Percentiles rank a stretch among this genome's conserved stretches.
phyloP scores from a whole-genome alignment of 177 flowering plant genomes.

The Vitis hybrid region DNA sequence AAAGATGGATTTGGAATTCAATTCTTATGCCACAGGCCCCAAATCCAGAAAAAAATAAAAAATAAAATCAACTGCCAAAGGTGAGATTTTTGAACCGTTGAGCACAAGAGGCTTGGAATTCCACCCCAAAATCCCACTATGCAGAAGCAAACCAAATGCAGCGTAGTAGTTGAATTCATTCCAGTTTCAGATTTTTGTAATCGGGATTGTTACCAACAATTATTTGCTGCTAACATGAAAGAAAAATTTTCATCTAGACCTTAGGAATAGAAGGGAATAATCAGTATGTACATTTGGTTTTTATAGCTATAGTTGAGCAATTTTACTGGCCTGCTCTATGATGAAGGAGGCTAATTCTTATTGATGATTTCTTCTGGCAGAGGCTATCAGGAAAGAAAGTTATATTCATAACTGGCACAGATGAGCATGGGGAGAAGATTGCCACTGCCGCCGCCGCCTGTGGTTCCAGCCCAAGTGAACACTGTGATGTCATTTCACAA shows the following conservation, averaged over 20 bases:
- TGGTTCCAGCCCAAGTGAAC: slow-evolving; percentile 74
- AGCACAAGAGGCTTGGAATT: too few relatives aligned
- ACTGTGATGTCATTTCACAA: slow-evolving; percentile 75
- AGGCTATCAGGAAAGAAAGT: slow-evolving; percentile 83
- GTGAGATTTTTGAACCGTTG: too few relatives aligned
- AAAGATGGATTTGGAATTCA: too few relatives aligned
- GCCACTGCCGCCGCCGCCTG: slow-evolving; percentile 75
- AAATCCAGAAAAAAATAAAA: too few relatives aligned
- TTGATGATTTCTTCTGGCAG: slow-evolving; percentile 36
- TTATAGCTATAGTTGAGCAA: background rate
- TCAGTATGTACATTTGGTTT: background rate
- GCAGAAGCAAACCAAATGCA: too few relatives aligned
- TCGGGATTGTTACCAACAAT: background rate
- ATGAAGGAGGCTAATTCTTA: background rate
- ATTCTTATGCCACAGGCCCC: too few relatives aligned
- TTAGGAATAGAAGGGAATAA: background rate
- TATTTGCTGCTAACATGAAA: background rate
- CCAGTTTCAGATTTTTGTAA: too few relatives aligned
- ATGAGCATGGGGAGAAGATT: slow-evolving; percentile 98
- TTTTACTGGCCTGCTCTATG: background rate
- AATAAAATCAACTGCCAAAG: too few relatives aligned
- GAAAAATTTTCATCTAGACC: background rate
- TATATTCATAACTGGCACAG: slow-evolving; percentile 89
- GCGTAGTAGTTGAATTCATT: too few relatives aligned
- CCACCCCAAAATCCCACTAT: too few relatives aligned